These are phyloP conservation scores for Candida ascalaphidarum DNA, from an alignment of 805 yeast species.

Conservation along the genomic window DNA sequence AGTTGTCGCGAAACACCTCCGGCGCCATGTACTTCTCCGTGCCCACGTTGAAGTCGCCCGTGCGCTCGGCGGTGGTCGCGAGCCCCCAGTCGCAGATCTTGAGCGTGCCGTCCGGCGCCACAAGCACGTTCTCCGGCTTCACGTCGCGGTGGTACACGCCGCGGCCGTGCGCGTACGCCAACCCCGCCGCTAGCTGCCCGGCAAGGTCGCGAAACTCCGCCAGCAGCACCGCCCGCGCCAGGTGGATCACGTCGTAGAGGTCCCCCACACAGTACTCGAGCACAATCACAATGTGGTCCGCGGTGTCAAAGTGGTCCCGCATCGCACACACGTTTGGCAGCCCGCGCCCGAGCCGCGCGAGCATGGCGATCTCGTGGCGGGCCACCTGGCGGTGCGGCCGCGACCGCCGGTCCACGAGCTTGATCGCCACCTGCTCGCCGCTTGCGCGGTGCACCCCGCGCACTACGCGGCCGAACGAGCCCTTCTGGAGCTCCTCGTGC, in stretches of 20 bases:
- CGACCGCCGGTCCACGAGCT: constrained; percentile 39
- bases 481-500: constrained; percentile 42
- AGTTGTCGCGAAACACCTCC: constrained; percentile 23
- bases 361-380: constrained; percentile 42
- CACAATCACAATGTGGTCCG: constrained; percentile 42
- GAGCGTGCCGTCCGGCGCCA: constrained; percentile 41
- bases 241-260: constrained; percentile 47
- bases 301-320: constrained; percentile 48
- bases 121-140: constrained; percentile 63
- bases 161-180: constrained; percentile 44
- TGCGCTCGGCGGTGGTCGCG: constrained; percentile 31
- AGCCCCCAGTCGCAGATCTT: constrained; percentile 74
- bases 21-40: constrained; percentile 59
- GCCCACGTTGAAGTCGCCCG: constrained; percentile 36
- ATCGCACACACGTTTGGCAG: constrained; percentile 53
- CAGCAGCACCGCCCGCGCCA: constrained; percentile 5
- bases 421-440: constrained; percentile 39
- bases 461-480: constrained; percentile 56
- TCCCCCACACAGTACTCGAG: constrained; percentile 69
- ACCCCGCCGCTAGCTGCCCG: constrained; percentile 43
- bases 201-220: constrained; percentile 30
- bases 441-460: constrained; percentile 35
- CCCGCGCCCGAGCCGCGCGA: constrained; percentile 26
- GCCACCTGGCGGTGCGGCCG: constrained; percentile 39
- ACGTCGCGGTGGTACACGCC: constrained; percentile 65